Conservation (phyloP, 129 eudicot genomes). For the Centella asiatica region DNA sequence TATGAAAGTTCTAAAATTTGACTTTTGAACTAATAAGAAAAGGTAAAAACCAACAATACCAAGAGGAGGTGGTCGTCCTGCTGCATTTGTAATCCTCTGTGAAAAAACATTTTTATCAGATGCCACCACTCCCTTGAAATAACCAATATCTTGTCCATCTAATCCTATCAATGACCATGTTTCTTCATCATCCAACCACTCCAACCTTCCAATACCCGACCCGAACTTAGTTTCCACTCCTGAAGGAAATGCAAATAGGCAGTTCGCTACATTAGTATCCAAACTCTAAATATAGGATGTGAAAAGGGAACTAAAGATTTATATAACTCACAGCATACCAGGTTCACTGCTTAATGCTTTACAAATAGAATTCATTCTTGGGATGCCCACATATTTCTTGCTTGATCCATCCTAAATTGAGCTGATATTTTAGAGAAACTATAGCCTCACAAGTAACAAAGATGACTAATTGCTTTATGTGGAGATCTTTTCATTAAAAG, state of each 20-base stretch:
- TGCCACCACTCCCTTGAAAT: conserved; percentile 73
- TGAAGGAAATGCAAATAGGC: conserved; percentile 17
- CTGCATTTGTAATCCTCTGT: conserved; percentile 46
- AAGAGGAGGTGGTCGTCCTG: conserved; percentile 73
- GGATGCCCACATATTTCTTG: conserved; percentile 81
- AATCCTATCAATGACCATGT: conserved; percentile 61
- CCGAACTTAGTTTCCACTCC: conserved; percentile 83
- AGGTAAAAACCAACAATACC: conserved; percentile 35
- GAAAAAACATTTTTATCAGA: conserved; percentile 70
- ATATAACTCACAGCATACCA: conserved; percentile 29
- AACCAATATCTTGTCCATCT: conserved; percentile 70
- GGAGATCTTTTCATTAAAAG: neutral
- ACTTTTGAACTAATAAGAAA: neutral
- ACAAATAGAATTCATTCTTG: conserved; percentile 97
- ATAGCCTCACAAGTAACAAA: neutral
- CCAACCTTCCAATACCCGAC: conserved; percentile 58
- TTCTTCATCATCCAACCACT: conserved; percentile 62
- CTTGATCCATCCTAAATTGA: conserved; percentile 53
- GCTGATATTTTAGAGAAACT: conserved; percentile 19
- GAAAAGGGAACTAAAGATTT: neutral
- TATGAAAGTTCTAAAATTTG: neutral
- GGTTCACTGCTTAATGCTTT: conserved; percentile 68
- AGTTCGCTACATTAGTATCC: conserved; percentile 3
- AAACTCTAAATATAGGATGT: conserved; percentile 1
- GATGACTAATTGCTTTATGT: neutral